Evolutionary conservation across 2,329 filamentous ascomycete species (phyloP).

Genomic region (Xylariaceae sp.): DNA sequence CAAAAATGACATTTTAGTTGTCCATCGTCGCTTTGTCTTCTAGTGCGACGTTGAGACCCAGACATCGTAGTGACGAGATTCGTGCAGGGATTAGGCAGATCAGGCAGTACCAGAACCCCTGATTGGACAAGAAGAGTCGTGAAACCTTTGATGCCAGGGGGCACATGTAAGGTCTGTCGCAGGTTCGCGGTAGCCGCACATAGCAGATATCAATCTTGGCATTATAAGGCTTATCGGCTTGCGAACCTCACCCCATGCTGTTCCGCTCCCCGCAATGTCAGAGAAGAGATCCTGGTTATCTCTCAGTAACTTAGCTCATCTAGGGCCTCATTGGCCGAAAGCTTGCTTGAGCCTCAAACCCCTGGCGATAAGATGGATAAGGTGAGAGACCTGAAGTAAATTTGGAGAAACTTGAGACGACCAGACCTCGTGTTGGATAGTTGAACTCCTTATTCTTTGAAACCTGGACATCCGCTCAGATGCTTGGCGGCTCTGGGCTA

Average conservation of each 20-base stretch:
- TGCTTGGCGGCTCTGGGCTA: conserved; percentile 1
- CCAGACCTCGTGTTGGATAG: background rate
- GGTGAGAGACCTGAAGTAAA: background rate
- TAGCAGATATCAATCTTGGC: conserved; percentile 5
- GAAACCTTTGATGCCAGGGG: conserved; percentile 27
- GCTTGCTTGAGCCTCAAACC: too few species aligned
- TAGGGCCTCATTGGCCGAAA: too few species aligned
- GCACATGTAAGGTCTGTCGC: conserved; percentile 2
- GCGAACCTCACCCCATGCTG: too few species aligned
- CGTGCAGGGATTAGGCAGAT: conserved; percentile 32
- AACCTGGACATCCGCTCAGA: conserved; percentile 2
- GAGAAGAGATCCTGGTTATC: background rate
- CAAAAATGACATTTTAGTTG: background rate
- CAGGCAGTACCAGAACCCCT: conserved; percentile 22
- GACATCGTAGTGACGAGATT: conserved; percentile 8
- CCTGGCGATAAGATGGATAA: background rate
- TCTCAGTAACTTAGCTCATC: too few species aligned
- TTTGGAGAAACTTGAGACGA: conserved; percentile 14
- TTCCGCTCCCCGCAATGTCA: background rate
- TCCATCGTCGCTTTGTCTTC: background rate
- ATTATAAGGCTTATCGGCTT: conserved; percentile 2
- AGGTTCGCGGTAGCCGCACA: conserved; percentile 3
- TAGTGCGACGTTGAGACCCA: conserved; percentile 11
- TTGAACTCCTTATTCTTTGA: conserved; percentile 12
- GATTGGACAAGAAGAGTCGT: conserved; percentile 32